Evolutionary conservation across 2,329 filamentous ascomycete species (phyloP), one percentile per base, ranked within the genome.

Genomic region (Cercospora sp.): DNA sequence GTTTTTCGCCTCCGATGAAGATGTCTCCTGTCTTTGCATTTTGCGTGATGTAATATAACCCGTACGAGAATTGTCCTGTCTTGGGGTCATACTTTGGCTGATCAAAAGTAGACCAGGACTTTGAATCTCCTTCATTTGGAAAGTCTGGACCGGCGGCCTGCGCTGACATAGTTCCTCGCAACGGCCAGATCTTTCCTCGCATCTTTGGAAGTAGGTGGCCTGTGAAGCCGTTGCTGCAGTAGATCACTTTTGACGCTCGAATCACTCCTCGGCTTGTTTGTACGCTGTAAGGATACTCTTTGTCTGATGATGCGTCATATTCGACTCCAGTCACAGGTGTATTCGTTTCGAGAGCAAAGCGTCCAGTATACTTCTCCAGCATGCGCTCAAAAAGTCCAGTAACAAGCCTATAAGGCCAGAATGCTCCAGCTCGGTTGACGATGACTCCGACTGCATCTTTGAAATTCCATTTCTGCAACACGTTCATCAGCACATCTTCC

Each of bases 31-130:
- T 69, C 5, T 62, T 32, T 3, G 67, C 40, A 26, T 71, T 70
- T 26, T 72, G 71, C 3, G 70, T 73, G 34, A 73, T 66, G 12
- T 73, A 73, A 28, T 73, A 72, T 5, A 72, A 37, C 5, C 71
- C 71, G 28, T 67, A 71, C 2, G 66, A 69, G 66, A 72, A 71
- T 0, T 66, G 67, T 1, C 66, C 62, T 6, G 70, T 70, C 3
- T 53, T 34, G 5, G 61, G 26, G 34, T 72, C 66, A 28, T 72
- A 72, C 3, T 26, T 61, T 16, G 71, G 63, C 21, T 65, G 61
- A 37, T 63, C 69, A 21, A 73, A 61, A 1, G 68, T 70, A 5
- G 64, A 64, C 70, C 71, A 73, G 1, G 69, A 72, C 37, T 69
- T 67, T 34, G 61, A 6, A 4, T 63, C 34, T 8, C 71, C 67